phyloP scores from a whole-genome alignment of 352 stramenopile species.

The Pythium phragmitis region DNA sequence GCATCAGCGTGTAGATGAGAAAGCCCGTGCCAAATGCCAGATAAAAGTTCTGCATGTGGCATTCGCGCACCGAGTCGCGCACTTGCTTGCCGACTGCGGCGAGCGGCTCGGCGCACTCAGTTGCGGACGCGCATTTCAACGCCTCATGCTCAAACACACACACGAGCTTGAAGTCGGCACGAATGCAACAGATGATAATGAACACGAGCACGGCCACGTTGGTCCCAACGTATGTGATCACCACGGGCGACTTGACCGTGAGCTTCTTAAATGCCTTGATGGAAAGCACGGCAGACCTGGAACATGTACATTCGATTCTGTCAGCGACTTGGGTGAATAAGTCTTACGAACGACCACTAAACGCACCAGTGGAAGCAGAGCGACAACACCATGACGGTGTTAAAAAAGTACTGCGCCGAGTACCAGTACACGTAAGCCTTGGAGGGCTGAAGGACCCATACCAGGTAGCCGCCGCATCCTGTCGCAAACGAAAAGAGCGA shows the following conservation, averaged over 20 bases:
- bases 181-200: slow-evolving; percentile 59
- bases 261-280: slow-evolving; percentile 90
- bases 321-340: background rate
- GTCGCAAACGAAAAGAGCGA: slow-evolving; percentile 82
- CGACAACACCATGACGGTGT: slow-evolving; percentile 84
- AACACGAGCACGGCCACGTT: slow-evolving; percentile 65
- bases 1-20: slow-evolving; percentile 81
- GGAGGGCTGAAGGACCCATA: slow-evolving; percentile 84
- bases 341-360: background rate
- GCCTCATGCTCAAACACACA: slow-evolving; percentile 75
- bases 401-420: slow-evolving; percentile 87
- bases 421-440: slow-evolving; percentile 86
- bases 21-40: slow-evolving; percentile 74
- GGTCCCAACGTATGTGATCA: slow-evolving; percentile 68
- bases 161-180: slow-evolving; percentile 52
- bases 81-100: slow-evolving; percentile 68
- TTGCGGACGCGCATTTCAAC: slow-evolving; percentile 46
- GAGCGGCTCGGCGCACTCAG: slow-evolving; percentile 56
- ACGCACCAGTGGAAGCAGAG: slow-evolving; percentile 82
- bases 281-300: slow-evolving; percentile 57
- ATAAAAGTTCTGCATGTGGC: slow-evolving; percentile 81
- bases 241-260: slow-evolving; percentile 71
- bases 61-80: slow-evolving; percentile 65
- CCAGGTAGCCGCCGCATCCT: slow-evolving; percentile 69
- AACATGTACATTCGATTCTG: slow-evolving; percentile 1